A percentile compares a stretch with the other conserved stretches of the same genome.
These are phyloP conservation scores for Lentinula aciculospora DNA, from an alignment of 768 basidiomycete species.

Conservation along the genomic window DNA sequence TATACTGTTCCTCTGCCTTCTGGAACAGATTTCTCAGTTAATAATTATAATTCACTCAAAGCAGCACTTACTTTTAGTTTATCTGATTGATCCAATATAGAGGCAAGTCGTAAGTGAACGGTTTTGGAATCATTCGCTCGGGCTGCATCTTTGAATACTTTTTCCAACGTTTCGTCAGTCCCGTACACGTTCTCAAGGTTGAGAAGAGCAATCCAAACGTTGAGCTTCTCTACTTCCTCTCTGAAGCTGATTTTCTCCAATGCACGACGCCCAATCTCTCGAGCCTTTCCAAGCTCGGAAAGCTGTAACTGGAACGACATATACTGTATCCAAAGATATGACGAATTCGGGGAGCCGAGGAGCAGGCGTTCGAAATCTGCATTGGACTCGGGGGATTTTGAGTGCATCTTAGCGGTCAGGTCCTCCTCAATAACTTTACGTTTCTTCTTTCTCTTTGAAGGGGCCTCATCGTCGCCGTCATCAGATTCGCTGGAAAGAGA, in stretches of 20 bases:
- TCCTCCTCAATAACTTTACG: slow-evolving; percentile 74
- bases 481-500: slow-evolving; percentile 34
- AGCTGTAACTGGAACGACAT: slow-evolving; percentile 98
- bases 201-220: slow-evolving; percentile 95
- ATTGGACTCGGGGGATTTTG: slow-evolving; percentile 81
- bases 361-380: slow-evolving; percentile 93
- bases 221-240: slow-evolving; percentile 93
- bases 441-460: slow-evolving; percentile 52
- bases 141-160: slow-evolving; percentile 85
- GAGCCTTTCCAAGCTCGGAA: slow-evolving; percentile 94
- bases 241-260: slow-evolving; percentile 87
- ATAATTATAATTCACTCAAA: background rate
- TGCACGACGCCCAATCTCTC: slow-evolving; percentile 80
- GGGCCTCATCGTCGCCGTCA: slow-evolving; percentile 37
- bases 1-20: slow-evolving; percentile 92
- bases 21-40: slow-evolving; percentile 23
- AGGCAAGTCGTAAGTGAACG: slow-evolving; percentile 76
- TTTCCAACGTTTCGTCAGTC: slow-evolving; percentile 71
- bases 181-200: slow-evolving; percentile 95
- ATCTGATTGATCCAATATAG: slow-evolving; percentile 78
- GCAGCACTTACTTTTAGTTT: slow-evolving; percentile 61
- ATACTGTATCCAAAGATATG: slow-evolving; percentile 97
- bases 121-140: slow-evolving; percentile 92
- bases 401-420: slow-evolving; percentile 84
- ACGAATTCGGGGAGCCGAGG: slow-evolving; percentile 93